Conservation (phyloP, 495 filamentous ascomycete genomes). For the Hypoxylon lenormandii region DNA sequence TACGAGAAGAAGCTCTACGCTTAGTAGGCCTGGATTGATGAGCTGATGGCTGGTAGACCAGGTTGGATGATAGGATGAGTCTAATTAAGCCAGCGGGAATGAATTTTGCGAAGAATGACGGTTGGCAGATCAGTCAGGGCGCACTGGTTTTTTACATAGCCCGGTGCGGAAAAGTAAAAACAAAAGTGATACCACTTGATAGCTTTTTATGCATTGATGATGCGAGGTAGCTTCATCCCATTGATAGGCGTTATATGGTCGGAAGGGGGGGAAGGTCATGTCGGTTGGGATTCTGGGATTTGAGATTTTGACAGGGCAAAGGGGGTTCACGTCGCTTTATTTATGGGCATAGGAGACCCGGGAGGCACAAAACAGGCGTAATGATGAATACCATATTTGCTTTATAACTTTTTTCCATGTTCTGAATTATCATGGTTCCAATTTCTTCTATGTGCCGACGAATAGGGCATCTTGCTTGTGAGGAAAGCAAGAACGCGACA, state of each 20-base stretch:
- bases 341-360: conserved; percentile 6
- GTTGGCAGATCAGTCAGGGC: conserved; percentile 13
- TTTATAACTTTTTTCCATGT: not conserved
- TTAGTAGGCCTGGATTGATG: conserved; percentile 55
- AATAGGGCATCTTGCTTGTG: not conserved
- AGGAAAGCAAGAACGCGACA: not conserved
- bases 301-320: not conserved
- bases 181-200: conserved; percentile 42
- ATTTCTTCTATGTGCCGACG: not conserved
- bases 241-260: conserved; percentile 46
- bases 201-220: conserved; percentile 34
- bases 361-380: not conserved
- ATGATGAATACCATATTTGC: not conserved
- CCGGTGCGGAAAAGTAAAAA: conserved; percentile 35
- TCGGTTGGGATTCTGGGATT: conserved; percentile 18
- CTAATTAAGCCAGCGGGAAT: not conserved
- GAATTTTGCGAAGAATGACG: not conserved
- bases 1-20: conserved; percentile 99
- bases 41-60: not conserved
- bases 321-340: conserved; percentile 36
- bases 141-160: conserved; percentile 36
- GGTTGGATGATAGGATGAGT: not conserved
- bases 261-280: conserved; percentile 30
- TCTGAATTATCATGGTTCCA: not conserved
- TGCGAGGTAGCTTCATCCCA: conserved; percentile 35